Evolutionary conservation across 2,329 filamentous ascomycete species (phyloP), one percentile per base, ranked within the genome.

Genomic region (Penicillium sp.): DNA sequence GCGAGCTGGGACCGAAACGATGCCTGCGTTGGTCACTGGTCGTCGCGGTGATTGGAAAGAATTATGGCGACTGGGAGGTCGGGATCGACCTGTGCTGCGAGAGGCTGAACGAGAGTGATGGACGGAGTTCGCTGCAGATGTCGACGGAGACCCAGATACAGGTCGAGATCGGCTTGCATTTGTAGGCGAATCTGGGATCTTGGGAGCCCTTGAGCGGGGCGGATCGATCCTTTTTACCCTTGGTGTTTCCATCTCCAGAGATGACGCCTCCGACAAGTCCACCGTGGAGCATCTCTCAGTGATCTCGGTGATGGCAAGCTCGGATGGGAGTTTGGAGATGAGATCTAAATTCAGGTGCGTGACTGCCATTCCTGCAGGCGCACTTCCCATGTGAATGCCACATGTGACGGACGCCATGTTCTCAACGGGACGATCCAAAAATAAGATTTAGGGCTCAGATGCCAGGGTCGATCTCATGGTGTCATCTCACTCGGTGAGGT

Each of bases 21-120:
- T 65, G 33, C 63, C 62, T 4, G 62, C 45, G 41, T 53, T 59
- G 18, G 64, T 64, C 14, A 63, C 60, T 29, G 65, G 59, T 48
- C 67, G 68, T 22, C 66, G 61, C 20, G 71, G 66, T 4, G 72
- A 68, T 42, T 68, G 62, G 5, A 68, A 37, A 7, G 67, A 72
- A 49, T 63, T 67, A 25, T 65, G 68, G 35, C 66, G 66, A 49
- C 67, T 69, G 4, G 63, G 55, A 1, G 65, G 64, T 5, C 61
- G 63, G 15, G 68, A 70, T 40, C 66, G 67, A 15, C 60, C 67
- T 3, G 70, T 71, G 42, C 68, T 73, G 43, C 68, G 66, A 33
- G 72, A 75, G 2, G 65, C 59, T n/a, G 72, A 72, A 22, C 69
- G 71, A 44, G 59, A 67, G 51, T 69, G 63, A 5, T 57, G 58